Percentiles rank a stretch among this genome's conserved stretches.
Evolutionary conservation across 2,329 filamentous ascomycete genomes (phyloP).

Genomic region (Colletotrichum spaethianum): DNA sequence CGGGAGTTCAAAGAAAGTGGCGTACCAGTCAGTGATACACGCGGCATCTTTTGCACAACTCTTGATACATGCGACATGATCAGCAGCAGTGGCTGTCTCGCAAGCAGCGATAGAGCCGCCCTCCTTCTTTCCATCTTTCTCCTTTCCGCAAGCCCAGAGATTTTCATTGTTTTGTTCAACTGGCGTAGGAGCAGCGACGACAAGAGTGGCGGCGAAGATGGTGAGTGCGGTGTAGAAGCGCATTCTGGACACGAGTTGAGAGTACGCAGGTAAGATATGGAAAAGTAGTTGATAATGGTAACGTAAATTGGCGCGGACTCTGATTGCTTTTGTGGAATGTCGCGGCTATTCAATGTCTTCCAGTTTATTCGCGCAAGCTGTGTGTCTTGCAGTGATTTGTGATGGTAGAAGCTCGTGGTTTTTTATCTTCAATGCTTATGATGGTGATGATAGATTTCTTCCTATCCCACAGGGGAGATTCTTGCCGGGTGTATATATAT

Average conservation of each 20-base stretch:
- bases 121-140: not conserved
- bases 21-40: not conserved
- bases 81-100: not conserved
- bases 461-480: rapidly evolving
- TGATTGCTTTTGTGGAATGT: not conserved
- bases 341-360: no score
- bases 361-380: not conserved
- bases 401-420: no score
- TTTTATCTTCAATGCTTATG: not conserved
- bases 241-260: not conserved
- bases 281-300: not conserved
- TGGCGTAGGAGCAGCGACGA: not conserved
- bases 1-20: no score
- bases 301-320: not conserved
- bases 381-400: not conserved
- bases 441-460: rapidly evolving
- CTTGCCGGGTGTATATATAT: not conserved
- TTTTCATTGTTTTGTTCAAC: not conserved
- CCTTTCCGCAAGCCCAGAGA: not conserved
- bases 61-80: not conserved
- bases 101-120: not conserved
- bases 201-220: not conserved
- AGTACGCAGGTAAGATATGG: not conserved
- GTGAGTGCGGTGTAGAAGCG: constrained; percentile 2
- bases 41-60: not conserved